Base-by-base conservation (phyloP, 2,329 filamentous ascomycete species). In the Cytospora chrysosperma region DNA sequence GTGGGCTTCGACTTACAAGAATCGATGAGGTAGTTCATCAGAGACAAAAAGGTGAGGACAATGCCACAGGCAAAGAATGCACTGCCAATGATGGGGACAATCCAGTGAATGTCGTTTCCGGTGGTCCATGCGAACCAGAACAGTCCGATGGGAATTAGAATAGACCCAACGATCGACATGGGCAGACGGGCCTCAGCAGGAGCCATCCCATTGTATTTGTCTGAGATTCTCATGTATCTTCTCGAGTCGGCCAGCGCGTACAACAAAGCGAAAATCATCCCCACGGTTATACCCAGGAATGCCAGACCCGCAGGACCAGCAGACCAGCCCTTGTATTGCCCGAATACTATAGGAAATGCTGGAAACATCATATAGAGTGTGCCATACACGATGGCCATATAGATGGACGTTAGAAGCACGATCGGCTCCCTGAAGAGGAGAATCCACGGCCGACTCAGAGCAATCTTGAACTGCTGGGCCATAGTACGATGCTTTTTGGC, bases 111-210 rank as follows among this genome's bases (percentile, higher is more conserved):
- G 10, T 73, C 73, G 0, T 80, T 76, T 17, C 75, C 78, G 69
- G 86, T 86, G 0, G 87, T 89, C 87, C 87, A 90, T 1, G 86
- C 87, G 68, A 89, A 89, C 79, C 84, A 85, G 78, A 90, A 89
- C 21, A 90, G 77, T 5, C 87, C 85, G 21, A 87, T 71, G 3
- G 89, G 89, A 4, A 92, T 76, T 4, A 82, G 77, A 24, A 89
- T 72, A 17, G 83, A 84, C 12, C 88, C 89, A 40, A 90, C 70
- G 66, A 90, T 82, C 55, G 82, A 82, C 6, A 84, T 81, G 0
- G 84, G 83, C 2, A 93, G 78, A 24, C 89, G 82, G 12, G 86
- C 82, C 74, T 92, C 89, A 0, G 88, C 86, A 0, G 88, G 83
- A 1, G 87, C 86, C 55, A 82, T 81, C 1, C 86, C 85, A 10